These are phyloP conservation scores for Coniophora puteana DNA, from an alignment of 1,284 basidiomycete species.

Conservation along the genomic window DNA sequence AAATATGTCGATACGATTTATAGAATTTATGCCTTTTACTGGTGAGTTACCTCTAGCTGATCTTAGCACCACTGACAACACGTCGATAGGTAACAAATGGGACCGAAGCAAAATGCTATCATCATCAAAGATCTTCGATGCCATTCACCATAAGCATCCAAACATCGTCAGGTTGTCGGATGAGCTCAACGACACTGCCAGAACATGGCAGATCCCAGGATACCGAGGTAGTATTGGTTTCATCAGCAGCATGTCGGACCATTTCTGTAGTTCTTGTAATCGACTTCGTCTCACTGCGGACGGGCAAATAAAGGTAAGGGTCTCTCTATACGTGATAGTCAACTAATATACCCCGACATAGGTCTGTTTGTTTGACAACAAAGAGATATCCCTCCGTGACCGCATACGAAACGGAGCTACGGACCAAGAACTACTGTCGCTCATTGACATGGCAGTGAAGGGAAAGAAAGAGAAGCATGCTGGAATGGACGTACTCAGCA, in stretches of 20 bases:
- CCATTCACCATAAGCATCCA: slow-evolving; percentile 47
- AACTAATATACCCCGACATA: slow-evolving; percentile 23
- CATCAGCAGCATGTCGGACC: slow-evolving; percentile 91
- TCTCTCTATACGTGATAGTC: neutral
- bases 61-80: slow-evolving; percentile 4
- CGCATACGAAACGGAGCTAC: slow-evolving; percentile 60
- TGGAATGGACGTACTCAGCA: slow-evolving; percentile 79
- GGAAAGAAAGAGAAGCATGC: slow-evolving; percentile 84
- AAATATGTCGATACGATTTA: slow-evolving; percentile 75
- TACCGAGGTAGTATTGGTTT: slow-evolving; percentile 78
- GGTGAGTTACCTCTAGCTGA: slow-evolving; percentile 40
- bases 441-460: slow-evolving; percentile 64
- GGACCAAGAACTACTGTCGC: slow-evolving; percentile 61
- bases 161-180: slow-evolving; percentile 51
- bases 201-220: slow-evolving; percentile 74
- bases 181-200: slow-evolving; percentile 77
- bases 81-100: slow-evolving; percentile 77
- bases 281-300: slow-evolving; percentile 83
- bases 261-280: slow-evolving; percentile 86
- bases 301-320: slow-evolving; percentile 79
- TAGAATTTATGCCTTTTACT: slow-evolving; percentile 93
- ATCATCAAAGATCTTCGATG: slow-evolving; percentile 57
- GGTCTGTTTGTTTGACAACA: slow-evolving; percentile 86
- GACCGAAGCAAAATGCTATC: slow-evolving; percentile 78
- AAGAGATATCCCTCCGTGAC: slow-evolving; percentile 81